Percentiles rank a stretch among this genome's conserved stretches.
These are phyloP conservation scores for Colletotrichum horii DNA, from an alignment of 2,329 filamentous ascomycete species.

Conservation along the genomic window DNA sequence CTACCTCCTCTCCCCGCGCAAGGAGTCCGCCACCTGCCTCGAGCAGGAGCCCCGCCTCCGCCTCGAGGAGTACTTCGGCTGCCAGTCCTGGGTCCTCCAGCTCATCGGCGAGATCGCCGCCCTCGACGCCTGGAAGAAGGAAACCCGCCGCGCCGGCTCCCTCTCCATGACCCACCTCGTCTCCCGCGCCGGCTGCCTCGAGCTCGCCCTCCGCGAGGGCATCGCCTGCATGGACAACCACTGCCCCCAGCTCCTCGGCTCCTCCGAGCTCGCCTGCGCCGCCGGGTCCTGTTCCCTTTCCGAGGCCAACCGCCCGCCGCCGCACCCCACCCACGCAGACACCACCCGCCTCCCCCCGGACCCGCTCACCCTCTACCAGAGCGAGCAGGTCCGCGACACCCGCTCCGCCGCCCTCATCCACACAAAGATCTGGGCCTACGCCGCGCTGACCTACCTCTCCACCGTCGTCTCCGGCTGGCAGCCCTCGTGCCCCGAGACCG, in stretches of 20 bases:
- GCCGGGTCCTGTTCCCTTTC: neutral
- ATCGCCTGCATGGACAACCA: slow-evolving; percentile 24
- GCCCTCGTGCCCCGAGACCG: slow-evolving; percentile 47
- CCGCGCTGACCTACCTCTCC: slow-evolving; percentile 50
- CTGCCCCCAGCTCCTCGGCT: slow-evolving; percentile 20
- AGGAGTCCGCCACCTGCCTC: slow-evolving; percentile 12
- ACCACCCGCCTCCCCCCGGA: slow-evolving; percentile 11
- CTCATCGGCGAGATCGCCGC: slow-evolving; percentile 58
- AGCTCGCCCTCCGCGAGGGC: slow-evolving; percentile 20
- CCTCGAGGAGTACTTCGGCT: slow-evolving; percentile 42
- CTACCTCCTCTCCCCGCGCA: slow-evolving; percentile 39
- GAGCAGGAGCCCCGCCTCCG: slow-evolving; percentile 30
- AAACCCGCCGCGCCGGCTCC: slow-evolving; percentile 44
- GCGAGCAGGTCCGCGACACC: neutral
- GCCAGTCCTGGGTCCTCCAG: slow-evolving; percentile 60
- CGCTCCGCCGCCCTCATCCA: slow-evolving; percentile 16
- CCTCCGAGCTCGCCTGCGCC: neutral
- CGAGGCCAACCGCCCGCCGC: slow-evolving; percentile 20
- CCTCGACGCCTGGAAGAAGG: slow-evolving; percentile 61
- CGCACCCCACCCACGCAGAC: slow-evolving; percentile 25
- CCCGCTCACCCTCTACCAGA: slow-evolving; percentile 11
- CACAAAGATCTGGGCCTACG: slow-evolving; percentile 52
- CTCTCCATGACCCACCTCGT: slow-evolving; percentile 53
- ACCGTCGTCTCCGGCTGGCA: slow-evolving; percentile 58
- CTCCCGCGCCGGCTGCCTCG: slow-evolving; percentile 22